phyloP scores from a whole-genome alignment of 495 filamentous ascomycete species.

The Penicillium goetzii region DNA sequence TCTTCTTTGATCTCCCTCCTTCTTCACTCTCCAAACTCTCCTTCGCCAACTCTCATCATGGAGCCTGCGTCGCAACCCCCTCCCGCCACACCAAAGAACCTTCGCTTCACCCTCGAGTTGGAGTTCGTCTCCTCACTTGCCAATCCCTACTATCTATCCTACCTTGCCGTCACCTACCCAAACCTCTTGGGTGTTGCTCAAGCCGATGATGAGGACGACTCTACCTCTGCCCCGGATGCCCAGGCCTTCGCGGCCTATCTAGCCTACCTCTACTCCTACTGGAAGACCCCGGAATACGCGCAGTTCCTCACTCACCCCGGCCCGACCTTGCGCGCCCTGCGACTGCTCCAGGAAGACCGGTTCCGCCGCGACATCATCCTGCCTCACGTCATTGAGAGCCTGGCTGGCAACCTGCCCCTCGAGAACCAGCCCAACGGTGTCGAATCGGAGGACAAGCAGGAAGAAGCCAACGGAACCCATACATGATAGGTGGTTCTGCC shows the following conservation, averaged over 20 bases:
- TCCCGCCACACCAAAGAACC: slow-evolving; percentile 47
- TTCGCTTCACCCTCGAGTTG: slow-evolving; percentile 46
- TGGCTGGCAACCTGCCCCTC: slow-evolving; percentile 57
- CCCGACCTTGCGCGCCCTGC: slow-evolving; percentile 78
- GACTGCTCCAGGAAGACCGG: slow-evolving; percentile 78
- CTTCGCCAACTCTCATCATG: slow-evolving; percentile 22
- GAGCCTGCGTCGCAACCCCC: slow-evolving; percentile 35
- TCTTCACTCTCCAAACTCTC: not conserved
- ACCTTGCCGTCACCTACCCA: slow-evolving; percentile 68
- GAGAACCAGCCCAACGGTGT: slow-evolving; percentile 24
- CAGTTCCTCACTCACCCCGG: slow-evolving; percentile 82
- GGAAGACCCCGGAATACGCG: slow-evolving; percentile 76
- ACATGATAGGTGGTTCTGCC: slow-evolving; percentile 29
- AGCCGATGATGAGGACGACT: slow-evolving; percentile 42
- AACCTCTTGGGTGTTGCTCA: slow-evolving; percentile 49
- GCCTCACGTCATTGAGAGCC: slow-evolving; percentile 66
- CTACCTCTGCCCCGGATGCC: slow-evolving; percentile 56
- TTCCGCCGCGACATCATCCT: slow-evolving; percentile 83
- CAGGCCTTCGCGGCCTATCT: slow-evolving; percentile 80
- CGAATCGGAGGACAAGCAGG: slow-evolving; percentile 35
- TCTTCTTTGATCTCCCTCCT: slow-evolving; percentile 1
- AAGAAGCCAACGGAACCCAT: slow-evolving; percentile 30
- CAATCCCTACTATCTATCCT: slow-evolving; percentile 82
- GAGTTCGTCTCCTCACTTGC: slow-evolving; percentile 87
- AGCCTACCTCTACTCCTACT: slow-evolving; percentile 80